Conservation (phyloP, 2,329 filamentous ascomycete species). For the Raffaelea arxii region DNA sequence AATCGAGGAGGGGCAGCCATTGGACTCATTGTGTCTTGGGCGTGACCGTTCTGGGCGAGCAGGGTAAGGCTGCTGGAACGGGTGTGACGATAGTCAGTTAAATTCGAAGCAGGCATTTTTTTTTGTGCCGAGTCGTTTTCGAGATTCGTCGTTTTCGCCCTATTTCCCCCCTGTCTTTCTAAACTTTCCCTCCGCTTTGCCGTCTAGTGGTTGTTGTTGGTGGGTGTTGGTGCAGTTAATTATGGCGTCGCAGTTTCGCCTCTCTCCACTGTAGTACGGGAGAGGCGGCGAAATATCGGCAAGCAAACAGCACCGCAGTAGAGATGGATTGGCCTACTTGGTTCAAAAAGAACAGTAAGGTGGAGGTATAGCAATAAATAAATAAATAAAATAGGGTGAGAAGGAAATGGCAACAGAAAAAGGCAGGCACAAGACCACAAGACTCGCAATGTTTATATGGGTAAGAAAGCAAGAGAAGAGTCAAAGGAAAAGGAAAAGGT, state of each 20-base stretch:
- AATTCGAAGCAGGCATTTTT: constrained; percentile 17
- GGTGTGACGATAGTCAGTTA: constrained; percentile 31
- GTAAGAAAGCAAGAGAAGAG: not conserved
- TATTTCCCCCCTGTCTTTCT: not conserved
- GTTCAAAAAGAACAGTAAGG: not conserved
- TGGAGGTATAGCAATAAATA: not conserved
- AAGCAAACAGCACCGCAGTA: not conserved
- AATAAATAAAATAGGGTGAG: not conserved
- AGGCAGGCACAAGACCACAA: not conserved
- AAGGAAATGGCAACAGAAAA: not conserved
- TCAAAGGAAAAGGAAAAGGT: not conserved
- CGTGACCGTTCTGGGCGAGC: constrained; percentile 22
- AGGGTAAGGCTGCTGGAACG: constrained; percentile 50
- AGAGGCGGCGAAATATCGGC: not conserved
- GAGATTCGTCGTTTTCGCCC: not conserved
- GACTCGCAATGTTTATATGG: not conserved
- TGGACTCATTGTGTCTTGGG: constrained; percentile 23
- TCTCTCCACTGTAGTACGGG: too few relatives aligned
- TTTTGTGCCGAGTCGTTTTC: not conserved
- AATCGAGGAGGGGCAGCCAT: constrained; percentile 33
- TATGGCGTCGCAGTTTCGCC: too few relatives aligned
- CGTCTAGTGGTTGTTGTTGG: too few relatives aligned
- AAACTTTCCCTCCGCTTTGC: not conserved
- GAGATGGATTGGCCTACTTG: too few relatives aligned
- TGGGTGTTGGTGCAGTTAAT: too few relatives aligned